phyloP scores from a whole-genome alignment of 768 basidiomycete genomes.

The Cystofilobasidium ferigula region DNA sequence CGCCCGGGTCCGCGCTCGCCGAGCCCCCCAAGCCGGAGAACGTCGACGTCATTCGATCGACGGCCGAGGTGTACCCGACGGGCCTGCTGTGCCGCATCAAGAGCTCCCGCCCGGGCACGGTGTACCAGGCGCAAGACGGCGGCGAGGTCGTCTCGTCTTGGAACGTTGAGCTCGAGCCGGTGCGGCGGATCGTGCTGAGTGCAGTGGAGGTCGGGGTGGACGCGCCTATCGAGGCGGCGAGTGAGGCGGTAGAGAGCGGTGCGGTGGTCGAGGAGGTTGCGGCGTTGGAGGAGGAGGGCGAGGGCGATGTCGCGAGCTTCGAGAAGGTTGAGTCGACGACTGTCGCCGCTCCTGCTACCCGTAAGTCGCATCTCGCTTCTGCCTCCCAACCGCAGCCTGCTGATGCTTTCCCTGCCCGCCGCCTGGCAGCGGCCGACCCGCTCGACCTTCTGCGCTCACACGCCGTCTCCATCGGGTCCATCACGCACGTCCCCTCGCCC shows the following conservation, averaged over 20 bases:
- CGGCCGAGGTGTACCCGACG: constrained; percentile 9
- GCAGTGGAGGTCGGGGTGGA: constrained; percentile 41
- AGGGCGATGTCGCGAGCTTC: constrained; percentile 36
- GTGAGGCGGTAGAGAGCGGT: constrained; percentile 37
- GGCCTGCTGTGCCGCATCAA: constrained; percentile 23
- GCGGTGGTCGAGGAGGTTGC: constrained; percentile 24
- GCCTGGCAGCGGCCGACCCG: constrained; percentile 43
- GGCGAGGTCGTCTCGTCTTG: constrained; percentile 38
- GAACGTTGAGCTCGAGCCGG: constrained; percentile 30
- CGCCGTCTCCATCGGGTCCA: constrained; percentile 75
- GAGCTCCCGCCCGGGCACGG: constrained; percentile 5
- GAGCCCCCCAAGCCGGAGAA: constrained; percentile 84
- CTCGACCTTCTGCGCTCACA: constrained; percentile 56
- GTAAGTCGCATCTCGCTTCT: not conserved
- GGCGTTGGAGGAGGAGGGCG: constrained; percentile 27
- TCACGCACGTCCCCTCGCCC: constrained; percentile 80
- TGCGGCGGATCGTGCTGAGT: constrained; percentile 9
- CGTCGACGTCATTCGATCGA: constrained; percentile 55
- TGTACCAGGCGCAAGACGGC: not conserved
- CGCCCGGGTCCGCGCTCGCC: constrained; percentile 80
- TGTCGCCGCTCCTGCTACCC: constrained; percentile 4
- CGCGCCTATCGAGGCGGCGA: constrained; percentile 24
- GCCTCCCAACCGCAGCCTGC: not conserved
- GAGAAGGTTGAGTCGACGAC: constrained; percentile 22
- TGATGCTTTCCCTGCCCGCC: not conserved